These are phyloP conservation scores for Mortierella sp. DNA, from an alignment of 371 early-diverging fungal species.

Conservation along the genomic window DNA sequence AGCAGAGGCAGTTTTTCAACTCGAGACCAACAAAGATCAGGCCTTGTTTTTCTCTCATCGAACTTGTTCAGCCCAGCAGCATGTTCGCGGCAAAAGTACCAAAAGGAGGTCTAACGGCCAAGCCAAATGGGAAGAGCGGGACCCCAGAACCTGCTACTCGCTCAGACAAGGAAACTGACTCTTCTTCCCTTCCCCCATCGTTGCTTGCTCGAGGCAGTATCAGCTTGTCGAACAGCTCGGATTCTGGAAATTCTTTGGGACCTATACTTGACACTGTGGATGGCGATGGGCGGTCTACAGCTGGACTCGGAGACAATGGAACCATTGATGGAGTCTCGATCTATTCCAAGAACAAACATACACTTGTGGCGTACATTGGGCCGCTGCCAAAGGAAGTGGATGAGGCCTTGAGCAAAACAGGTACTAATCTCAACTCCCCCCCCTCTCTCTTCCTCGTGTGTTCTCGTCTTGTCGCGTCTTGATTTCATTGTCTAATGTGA, in stretches of 20 bases:
- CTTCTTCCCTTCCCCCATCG: neutral
- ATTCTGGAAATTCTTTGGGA: slow-evolving; percentile 19
- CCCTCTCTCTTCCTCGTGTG: too few species aligned
- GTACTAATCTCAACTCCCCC: too few species aligned
- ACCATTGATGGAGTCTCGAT: slow-evolving; percentile 38
- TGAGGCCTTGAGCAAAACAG: slow-evolving; percentile 34
- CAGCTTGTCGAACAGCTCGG: slow-evolving; percentile 3
- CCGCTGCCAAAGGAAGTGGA: slow-evolving; percentile 44
- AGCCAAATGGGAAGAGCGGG: slow-evolving; percentile 2
- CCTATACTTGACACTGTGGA: slow-evolving; percentile 7
- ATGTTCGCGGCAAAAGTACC: slow-evolving; percentile 48
- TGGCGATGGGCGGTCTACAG: neutral
- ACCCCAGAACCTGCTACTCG: too few species aligned
- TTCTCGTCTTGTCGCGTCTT: neutral
- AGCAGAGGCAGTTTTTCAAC: too few species aligned
- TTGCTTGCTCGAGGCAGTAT: slow-evolving; percentile 5
- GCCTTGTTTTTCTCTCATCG: too few species aligned
- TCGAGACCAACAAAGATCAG: too few species aligned
- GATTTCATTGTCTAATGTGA: too few species aligned
- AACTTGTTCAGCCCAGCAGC: neutral
- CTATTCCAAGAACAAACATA: slow-evolving; percentile 40
- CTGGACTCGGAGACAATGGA: slow-evolving; percentile 2
- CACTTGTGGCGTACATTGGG: slow-evolving; percentile 46
- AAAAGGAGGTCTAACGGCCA: slow-evolving; percentile 13
- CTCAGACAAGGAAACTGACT: too few species aligned